Base-by-base conservation (phyloP, 2,329 filamentous ascomycete genomes). In the Coleophoma eucalyptorum region DNA sequence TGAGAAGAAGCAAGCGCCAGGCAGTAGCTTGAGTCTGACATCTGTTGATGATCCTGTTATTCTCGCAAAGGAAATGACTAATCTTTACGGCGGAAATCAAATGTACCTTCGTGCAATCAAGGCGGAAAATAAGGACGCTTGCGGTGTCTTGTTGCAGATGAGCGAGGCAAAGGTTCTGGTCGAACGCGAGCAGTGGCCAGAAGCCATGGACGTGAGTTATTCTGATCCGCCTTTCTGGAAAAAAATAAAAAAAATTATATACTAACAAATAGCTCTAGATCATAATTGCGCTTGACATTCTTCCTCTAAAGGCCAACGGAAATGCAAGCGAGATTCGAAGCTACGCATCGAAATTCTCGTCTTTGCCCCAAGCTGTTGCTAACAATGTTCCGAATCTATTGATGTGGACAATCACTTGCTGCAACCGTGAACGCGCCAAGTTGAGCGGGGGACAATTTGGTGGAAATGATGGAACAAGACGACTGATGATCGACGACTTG, bases 401-500 rank as follows among this genome's bases (percentile, higher is more conserved):
- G 56, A 87, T 96, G 73, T 97, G 94, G 94, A 90, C 90, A 46
- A 90, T 99, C 58, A 80, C 87, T 40, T 91, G 89, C 72, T 95
- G 92, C 69, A 86, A 87, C 46, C 81, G 84, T 50, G 87, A 96
- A 69, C 82, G 89, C 55, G 85, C 88, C 60, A 75, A 84, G 54
- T 77, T 95, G 43, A 78, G 80, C 50, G 79, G 77, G 52, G 84
- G 86, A 26, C 81, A 86, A 60, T 97, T 87, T 68, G 90, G 87
- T 59, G 86, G 82, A 56, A 86, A 87, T 68, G 83, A 84, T 63
- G 80, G 80, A 50, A 86, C 78, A 57, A 76, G 78, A 64, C 77
- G 72, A 65, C 72, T 75, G 67, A 79, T 90, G 70, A 83, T 86
- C 47, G 83, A 87, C 51, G 78, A 87, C 62, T 74, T 95, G 63